Percentiles rank a stretch among this genome's conserved stretches.
Evolutionary conservation across 176 grass and related monocot genomes (phyloP).

Genomic region (Neostapfia colusana): DNA sequence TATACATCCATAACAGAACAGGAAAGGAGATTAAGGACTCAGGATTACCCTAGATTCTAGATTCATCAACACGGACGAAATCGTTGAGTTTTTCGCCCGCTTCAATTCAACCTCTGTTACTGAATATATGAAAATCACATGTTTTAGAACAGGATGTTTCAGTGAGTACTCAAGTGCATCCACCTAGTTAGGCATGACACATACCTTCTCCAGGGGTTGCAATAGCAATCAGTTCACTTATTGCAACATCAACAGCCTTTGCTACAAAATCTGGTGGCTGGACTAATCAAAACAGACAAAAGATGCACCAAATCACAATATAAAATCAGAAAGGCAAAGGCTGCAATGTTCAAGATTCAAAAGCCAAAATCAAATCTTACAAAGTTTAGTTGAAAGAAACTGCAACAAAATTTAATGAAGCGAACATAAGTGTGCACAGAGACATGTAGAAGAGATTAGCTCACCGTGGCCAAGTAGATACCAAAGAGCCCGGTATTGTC

Average conservation of each 20-base stretch:
- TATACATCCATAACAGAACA: not conserved
- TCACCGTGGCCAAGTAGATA: slow-evolving; percentile 65
- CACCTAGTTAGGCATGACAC: not conserved
- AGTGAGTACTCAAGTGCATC: not conserved
- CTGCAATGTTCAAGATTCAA: not conserved
- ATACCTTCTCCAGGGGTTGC: slow-evolving; percentile 85
- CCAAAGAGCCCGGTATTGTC: slow-evolving; percentile 81
- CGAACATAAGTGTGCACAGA: not conserved
- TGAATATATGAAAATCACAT: slow-evolving; percentile 39
- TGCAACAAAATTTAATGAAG: slow-evolving; percentile 19
- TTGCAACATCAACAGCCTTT: slow-evolving; percentile 67
- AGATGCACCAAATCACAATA: slow-evolving; percentile 29
- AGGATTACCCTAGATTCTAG: slow-evolving; percentile 78
- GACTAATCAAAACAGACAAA: slow-evolving; percentile 24
- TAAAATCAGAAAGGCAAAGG: not conserved
- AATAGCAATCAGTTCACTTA: slow-evolving; percentile 68
- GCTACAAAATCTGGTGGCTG: slow-evolving; percentile 68
- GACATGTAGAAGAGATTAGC: slow-evolving; percentile 21
- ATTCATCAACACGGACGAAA: slow-evolving; percentile 70
- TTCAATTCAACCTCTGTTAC: slow-evolving; percentile 71
- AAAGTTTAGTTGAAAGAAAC: slow-evolving; percentile 9
- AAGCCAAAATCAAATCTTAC: not conserved
- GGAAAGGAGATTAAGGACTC: not conserved
- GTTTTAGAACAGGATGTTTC: slow-evolving; percentile 28
- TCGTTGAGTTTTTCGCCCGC: slow-evolving; percentile 81